Conservation (phyloP, 2,329 filamentous ascomycete genomes). For the Aspergillus pseudotamarii region DNA sequence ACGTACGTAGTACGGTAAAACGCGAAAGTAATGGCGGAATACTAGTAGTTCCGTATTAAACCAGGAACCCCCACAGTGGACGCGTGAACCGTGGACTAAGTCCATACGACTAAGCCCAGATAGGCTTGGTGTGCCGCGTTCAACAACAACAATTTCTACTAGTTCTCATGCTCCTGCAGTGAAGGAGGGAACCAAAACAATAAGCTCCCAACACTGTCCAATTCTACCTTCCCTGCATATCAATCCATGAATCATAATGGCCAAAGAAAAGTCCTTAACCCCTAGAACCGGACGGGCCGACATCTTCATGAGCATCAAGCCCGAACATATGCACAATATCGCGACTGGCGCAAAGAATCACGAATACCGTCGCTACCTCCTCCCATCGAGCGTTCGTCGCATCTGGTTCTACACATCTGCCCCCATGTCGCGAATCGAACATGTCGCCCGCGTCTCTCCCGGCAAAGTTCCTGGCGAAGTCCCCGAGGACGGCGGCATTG, state of each 20-base stretch:
- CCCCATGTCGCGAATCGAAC: constrained; percentile 54
- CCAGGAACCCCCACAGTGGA: no score
- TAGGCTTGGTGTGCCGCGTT: no score
- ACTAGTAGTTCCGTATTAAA: no score
- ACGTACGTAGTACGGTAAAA: no score
- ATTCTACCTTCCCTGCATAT: no score
- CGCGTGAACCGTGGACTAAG: no score
- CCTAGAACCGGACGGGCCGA: background rate
- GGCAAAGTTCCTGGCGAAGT: constrained; percentile 55
- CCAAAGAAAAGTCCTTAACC: background rate
- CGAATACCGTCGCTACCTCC: constrained; percentile 59
- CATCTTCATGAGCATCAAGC: constrained; percentile 49
- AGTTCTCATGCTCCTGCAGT: no score
- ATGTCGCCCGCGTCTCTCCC: constrained; percentile 60
- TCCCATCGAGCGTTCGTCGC: constrained; percentile 56
- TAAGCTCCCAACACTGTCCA: no score
- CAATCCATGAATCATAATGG: background rate
- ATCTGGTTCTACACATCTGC: constrained; percentile 64
- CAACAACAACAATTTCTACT: no score
- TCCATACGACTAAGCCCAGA: no score
- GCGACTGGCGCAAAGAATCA: constrained; percentile 47
- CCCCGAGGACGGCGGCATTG: constrained; percentile 47
- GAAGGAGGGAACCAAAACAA: no score
- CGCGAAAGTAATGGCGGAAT: no score
- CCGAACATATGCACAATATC: constrained; percentile 45